These are phyloP conservation scores for Scytalidium lignicola DNA, from an alignment of 2,329 filamentous ascomycete genomes.

Conservation along the genomic window DNA sequence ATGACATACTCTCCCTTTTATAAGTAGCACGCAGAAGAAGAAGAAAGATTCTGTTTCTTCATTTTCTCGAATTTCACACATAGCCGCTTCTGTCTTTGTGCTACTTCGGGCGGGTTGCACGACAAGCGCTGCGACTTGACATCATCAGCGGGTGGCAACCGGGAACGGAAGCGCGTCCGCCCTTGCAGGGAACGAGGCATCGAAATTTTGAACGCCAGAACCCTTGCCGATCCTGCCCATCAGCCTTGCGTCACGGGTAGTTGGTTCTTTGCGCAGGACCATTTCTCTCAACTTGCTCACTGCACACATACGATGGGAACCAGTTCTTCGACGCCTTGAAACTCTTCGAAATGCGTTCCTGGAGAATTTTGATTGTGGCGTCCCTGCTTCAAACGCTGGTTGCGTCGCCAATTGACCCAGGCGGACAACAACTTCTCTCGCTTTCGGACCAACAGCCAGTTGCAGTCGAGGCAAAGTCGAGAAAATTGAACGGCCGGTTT, in stretches of 20 bases:
- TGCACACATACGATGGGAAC: background rate
- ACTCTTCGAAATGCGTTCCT: background rate
- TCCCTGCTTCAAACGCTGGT: background rate
- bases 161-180: background rate
- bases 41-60: no score
- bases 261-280: background rate
- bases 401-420: background rate
- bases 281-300: no score
- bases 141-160: background rate
- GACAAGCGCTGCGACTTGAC: background rate
- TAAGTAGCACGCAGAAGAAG: no score
- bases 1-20: no score
- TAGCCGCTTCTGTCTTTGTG: background rate
- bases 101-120: background rate
- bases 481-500: constrained; percentile 66
- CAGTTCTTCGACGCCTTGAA: background rate
- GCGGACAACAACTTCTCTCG: no score
- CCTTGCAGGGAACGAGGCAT: background rate
- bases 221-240: no score
- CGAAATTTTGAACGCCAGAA: background rate
- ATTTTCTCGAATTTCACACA: no score
- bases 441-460: background rate
- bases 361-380: background rate
- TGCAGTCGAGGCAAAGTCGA: background rate
- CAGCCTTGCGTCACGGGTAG: background rate